Base-by-base conservation (phyloP, 345 rosid species). In the Hibiscus syriacus region DNA sequence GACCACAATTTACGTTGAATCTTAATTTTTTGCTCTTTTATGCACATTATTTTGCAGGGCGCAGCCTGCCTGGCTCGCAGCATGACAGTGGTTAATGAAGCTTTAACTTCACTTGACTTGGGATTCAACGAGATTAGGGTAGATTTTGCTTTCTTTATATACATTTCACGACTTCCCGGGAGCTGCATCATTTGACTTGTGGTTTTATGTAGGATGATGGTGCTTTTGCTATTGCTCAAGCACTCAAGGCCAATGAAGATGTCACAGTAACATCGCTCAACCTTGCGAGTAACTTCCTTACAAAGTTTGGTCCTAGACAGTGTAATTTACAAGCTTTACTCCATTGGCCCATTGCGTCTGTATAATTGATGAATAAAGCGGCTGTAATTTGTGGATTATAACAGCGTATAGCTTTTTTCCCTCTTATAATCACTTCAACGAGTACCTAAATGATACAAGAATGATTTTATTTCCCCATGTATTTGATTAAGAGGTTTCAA, bases 221-320 rank as follows among this genome's bases (percentile, higher is more conserved):
- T 46, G 98, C 96, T 68, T 93, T 93, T 20, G 85, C 98, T 22
- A 89, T 93, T 64, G 98, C 96, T 69, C 97, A 89, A 83, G 97
- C 97, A 16, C 82, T 93, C 66, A 93, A 93, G 83, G 85, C 94
- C 20, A 93, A 90, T 68, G 97, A 87, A 82, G 96, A 90, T 75
- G 96, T 89, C 9, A 83, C 88, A 1, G 85, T 93, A 39, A 76
- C 88, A 66, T 88, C 96, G 8, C 70, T 93, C 61, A 89, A 90
- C 78, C 96, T 93, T 0, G 86, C 90, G 43, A 90, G 81, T 70
- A 93, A 93, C 81, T 88, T 93, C 79, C 85, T 93, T 67, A 89
- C 97, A 43, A 93, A 93, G 79, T 90, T 90, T 77, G 96, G 98
- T n/a, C n/a, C n/a, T n/a, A n/a, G n/a, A n/a, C n/a, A n/a, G n/a